Conservation (phyloP, 1,284 basidiomycete species). For the Melampsora americana region DNA sequence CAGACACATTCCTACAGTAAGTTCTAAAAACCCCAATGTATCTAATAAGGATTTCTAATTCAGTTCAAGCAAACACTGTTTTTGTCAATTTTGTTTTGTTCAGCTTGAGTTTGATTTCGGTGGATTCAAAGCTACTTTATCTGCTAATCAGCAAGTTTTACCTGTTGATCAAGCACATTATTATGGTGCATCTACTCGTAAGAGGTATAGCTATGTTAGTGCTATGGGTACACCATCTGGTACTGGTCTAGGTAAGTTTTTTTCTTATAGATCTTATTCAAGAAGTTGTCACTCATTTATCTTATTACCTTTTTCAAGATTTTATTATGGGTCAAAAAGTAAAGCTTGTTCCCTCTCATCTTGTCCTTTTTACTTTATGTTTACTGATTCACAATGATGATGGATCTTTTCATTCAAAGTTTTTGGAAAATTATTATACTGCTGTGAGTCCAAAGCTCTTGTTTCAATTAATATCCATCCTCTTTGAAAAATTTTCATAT, state of each 20-base stretch:
- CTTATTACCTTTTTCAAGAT: neutral
- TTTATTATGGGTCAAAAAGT: neutral
- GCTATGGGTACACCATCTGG: conserved; percentile 2
- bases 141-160: conserved; percentile 2
- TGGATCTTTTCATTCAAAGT: neutral
- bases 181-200: conserved; percentile 1
- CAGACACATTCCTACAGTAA: neutral
- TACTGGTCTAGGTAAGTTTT: neutral
- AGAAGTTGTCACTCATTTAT: neutral
- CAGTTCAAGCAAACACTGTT: too few species aligned
- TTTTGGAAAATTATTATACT: conserved; percentile 7
- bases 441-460: neutral
- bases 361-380: too few species aligned
- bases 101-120: neutral
- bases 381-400: too few species aligned
- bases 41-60: too few species aligned
- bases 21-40: neutral
- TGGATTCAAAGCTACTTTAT: neutral
- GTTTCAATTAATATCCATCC: neutral
- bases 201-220: neutral
- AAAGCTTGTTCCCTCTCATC: neutral
- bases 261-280: neutral
- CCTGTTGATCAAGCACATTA: neutral
- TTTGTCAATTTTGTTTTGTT: neutral
- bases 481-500: neutral